Evolutionary conservation across 805 yeast genomes (phyloP).

Genomic region (Yarrowia alimentaria): DNA sequence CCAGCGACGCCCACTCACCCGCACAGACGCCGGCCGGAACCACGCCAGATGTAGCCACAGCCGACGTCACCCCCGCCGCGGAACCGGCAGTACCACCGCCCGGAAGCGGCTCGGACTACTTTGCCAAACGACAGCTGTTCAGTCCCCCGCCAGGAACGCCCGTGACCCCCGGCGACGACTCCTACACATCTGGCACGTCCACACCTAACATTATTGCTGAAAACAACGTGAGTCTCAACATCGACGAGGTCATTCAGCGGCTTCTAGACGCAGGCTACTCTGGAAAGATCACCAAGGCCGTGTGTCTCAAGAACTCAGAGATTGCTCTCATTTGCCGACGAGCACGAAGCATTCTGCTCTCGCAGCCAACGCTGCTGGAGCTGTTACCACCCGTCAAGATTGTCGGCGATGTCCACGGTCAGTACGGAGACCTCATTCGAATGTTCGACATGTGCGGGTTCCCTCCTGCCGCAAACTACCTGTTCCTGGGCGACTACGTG

Average conservation of each 20-base stretch:
- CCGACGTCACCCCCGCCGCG: background rate
- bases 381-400: constrained; percentile 82
- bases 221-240: constrained; percentile 44
- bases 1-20: constrained; percentile 5
- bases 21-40: constrained; percentile 9
- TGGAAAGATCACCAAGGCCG: constrained; percentile 85
- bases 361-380: constrained; percentile 88
- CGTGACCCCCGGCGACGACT: constrained; percentile 10
- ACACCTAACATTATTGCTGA: constrained; percentile 19
- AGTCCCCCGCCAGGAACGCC: constrained; percentile 26
- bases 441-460: constrained; percentile 94
- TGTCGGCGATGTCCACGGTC: constrained; percentile 96
- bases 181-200: constrained; percentile 10
- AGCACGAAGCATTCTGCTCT: constrained; percentile 83
- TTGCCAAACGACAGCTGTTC: constrained; percentile 30
- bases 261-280: constrained; percentile 93
- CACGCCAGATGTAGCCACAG: constrained; percentile 2
- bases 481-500: constrained; percentile 94
- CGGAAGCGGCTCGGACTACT: constrained; percentile 23
- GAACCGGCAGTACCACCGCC: background rate
- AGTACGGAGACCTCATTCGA: constrained; percentile 85
- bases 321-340: constrained; percentile 81
- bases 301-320: constrained; percentile 87
- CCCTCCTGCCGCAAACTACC: constrained; percentile 90
- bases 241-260: constrained; percentile 88